These are phyloP conservation scores for Linum usitatissimum DNA, from an alignment of 345 rosid genomes.

Conservation along the genomic window DNA sequence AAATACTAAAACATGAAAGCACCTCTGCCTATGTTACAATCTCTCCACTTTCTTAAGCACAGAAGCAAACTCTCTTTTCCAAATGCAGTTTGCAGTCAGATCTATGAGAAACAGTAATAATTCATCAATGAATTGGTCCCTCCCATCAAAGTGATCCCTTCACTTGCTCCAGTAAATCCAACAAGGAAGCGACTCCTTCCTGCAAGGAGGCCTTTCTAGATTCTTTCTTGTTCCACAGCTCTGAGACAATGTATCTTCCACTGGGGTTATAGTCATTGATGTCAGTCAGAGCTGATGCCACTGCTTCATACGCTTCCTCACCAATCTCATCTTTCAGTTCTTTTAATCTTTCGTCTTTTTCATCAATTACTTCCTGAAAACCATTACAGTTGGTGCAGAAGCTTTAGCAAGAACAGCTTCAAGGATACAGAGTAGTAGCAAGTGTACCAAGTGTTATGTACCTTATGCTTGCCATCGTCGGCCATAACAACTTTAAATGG, in stretches of 20 bases:
- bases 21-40: too few species aligned
- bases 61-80: too few species aligned
- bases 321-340: conserved; percentile 28
- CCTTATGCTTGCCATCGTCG: conserved; percentile 23
- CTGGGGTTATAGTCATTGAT: conserved; percentile 36
- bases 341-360: conserved; percentile 31
- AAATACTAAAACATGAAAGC: too few species aligned
- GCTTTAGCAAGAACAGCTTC: not conserved
- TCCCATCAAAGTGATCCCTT: conserved; percentile 5
- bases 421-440: not conserved
- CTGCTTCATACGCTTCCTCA: conserved; percentile 26
- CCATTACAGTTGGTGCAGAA: too few species aligned
- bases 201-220: conserved; percentile 29
- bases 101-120: not conserved
- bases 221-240: conserved; percentile 30
- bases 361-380: conserved; percentile 29
- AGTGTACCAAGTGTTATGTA: not conserved
- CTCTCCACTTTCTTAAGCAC: too few species aligned
- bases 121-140: not conserved
- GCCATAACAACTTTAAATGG: conserved; percentile 35
- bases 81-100: too few species aligned
- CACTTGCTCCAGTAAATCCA: conserved; percentile 22
- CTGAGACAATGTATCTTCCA: conserved; percentile 32
- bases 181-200: conserved; percentile 20
- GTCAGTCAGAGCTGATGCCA: conserved; percentile 24